These are phyloP conservation scores for Pisolithus microcarpus DNA, from an alignment of 768 basidiomycete species.

Conservation along the genomic window DNA sequence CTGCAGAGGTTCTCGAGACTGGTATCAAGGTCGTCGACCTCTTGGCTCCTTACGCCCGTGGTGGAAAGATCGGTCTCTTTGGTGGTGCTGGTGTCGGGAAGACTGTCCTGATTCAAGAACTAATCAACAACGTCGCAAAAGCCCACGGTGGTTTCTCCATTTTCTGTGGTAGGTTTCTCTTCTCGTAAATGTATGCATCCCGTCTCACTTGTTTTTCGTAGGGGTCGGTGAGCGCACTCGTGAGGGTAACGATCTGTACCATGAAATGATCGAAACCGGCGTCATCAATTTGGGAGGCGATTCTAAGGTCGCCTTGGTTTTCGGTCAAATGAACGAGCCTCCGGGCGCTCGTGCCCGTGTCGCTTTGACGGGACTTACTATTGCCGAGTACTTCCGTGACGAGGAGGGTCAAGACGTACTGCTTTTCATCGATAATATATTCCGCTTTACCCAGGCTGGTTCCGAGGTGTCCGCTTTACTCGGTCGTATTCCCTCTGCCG, in stretches of 20 bases:
- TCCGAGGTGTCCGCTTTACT: constrained; percentile 99
- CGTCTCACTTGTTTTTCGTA: constrained; percentile 21
- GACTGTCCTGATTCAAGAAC: constrained; percentile 98
- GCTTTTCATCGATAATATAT: constrained; percentile 99
- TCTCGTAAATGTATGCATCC: neutral
- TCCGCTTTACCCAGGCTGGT: constrained; percentile 99
- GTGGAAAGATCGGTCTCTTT: constrained; percentile 99
- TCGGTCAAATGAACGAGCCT: constrained; percentile 99
- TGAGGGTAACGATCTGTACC: constrained; percentile 99
- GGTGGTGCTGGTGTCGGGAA: constrained; percentile 99
- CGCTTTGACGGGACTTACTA: constrained; percentile 97
- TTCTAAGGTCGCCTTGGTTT: constrained; percentile 99
- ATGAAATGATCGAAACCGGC: constrained; percentile 99
- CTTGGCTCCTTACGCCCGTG: constrained; percentile 98
- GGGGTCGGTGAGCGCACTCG: constrained; percentile 99
- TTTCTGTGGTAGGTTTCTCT: constrained; percentile 70
- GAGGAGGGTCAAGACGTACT: constrained; percentile 99
- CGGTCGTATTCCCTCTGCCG: constrained; percentile 99
- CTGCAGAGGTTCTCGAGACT: constrained; percentile 97
- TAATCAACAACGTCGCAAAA: constrained; percentile 99
- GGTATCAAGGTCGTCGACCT: constrained; percentile 99
- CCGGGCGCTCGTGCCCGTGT: constrained; percentile 99
- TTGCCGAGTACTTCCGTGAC: constrained; percentile 99
- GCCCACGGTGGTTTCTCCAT: constrained; percentile 99
- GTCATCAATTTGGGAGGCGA: constrained; percentile 99